phyloP scores from a whole-genome alignment of 2,329 filamentous ascomycete species.

The Nothopassalora personata region DNA sequence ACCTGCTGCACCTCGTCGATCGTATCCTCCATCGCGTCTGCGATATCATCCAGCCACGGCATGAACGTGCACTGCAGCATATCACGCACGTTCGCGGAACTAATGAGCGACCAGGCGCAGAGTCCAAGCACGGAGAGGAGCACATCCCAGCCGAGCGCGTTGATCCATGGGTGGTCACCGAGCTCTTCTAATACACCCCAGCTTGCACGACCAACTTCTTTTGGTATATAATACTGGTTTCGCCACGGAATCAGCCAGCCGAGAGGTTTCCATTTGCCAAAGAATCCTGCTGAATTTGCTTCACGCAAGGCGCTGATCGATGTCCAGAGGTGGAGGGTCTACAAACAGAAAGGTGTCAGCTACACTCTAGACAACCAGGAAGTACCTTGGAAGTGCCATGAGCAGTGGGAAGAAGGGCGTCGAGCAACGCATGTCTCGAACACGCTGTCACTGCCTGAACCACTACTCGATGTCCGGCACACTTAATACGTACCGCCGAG shows the following conservation, averaged over 20 bases:
- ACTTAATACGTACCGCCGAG: not conserved
- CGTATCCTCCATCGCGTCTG: constrained; percentile 6
- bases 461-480: too few relatives aligned
- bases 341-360: too few relatives aligned
- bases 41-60: constrained; percentile 11
- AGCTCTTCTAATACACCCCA: constrained; percentile 43
- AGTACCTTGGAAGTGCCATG: too few relatives aligned
- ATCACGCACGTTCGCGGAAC: constrained; percentile 47
- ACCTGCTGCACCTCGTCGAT: constrained; percentile 2
- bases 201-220: not conserved
- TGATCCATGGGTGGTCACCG: constrained; percentile 54
- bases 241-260: constrained; percentile 6
- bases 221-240: not conserved
- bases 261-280: not conserved
- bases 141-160: constrained; percentile 51
- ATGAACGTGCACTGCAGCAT: constrained; percentile 34
- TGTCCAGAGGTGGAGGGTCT: not conserved
- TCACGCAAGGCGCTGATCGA: not conserved
- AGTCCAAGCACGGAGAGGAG: constrained; percentile 51
- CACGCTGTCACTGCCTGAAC: too few relatives aligned
- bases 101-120: constrained; percentile 49
- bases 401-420: too few relatives aligned
- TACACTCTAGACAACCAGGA: too few relatives aligned
- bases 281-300: not conserved
- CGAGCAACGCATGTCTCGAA: too few relatives aligned